These are phyloP conservation scores for Phyllosticta citribraziliensis DNA, from an alignment of 2,329 filamentous ascomycete genomes.

Conservation along the genomic window DNA sequence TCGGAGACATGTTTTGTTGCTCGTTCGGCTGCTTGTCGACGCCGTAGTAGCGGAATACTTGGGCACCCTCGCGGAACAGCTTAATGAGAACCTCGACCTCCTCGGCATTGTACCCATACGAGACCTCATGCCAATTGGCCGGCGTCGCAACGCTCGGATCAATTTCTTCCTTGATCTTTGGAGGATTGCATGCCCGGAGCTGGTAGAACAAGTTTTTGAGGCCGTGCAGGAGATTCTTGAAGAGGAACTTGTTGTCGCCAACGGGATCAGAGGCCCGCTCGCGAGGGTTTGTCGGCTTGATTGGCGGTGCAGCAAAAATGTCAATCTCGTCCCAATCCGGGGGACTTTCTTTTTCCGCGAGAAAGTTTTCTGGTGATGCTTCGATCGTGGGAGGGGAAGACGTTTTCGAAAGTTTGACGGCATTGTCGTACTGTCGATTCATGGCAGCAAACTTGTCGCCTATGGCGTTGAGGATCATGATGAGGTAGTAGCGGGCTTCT, in stretches of 20 bases:
- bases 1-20: constrained; percentile 65
- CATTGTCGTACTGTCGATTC: constrained; percentile 93
- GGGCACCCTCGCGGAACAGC: constrained; percentile 90
- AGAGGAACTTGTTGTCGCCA: constrained; percentile 93
- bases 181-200: constrained; percentile 76
- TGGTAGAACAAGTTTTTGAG: constrained; percentile 96
- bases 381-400: constrained; percentile 58
- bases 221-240: constrained; percentile 91
- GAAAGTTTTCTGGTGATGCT: constrained; percentile 63
- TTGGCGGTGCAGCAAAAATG: constrained; percentile 91
- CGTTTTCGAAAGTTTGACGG: constrained; percentile 79
- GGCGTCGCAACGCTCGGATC: constrained; percentile 66
- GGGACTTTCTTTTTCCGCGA: constrained; percentile 68
- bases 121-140: constrained; percentile 87
- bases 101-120: constrained; percentile 92
- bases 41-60: constrained; percentile 94
- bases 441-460: constrained; percentile 97
- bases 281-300: constrained; percentile 85
- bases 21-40: constrained; percentile 70
- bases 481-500: constrained; percentile 87
- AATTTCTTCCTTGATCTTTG: constrained; percentile 45
- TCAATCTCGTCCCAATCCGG: constrained; percentile 98
- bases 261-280: constrained; percentile 86
- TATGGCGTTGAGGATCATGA: constrained; percentile 96
- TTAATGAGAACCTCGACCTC: constrained; percentile 96